Evolutionary conservation across 2,329 filamentous ascomycete genomes (phyloP), one percentile per base, ranked within the genome.

Genomic region (Nigrograna mackinnonii): DNA sequence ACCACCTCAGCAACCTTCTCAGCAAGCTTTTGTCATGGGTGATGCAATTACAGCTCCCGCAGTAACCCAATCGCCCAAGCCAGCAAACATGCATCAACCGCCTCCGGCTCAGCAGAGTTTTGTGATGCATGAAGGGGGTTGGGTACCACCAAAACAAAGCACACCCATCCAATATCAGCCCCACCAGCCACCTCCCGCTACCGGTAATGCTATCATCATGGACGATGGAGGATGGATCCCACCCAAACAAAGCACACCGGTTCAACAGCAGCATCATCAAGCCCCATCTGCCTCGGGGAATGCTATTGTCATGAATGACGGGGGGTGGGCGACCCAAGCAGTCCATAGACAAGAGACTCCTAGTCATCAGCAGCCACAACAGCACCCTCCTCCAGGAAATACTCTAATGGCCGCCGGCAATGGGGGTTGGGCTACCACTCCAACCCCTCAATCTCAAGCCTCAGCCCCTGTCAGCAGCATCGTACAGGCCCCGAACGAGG

Each of bases 101-200:
- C 37, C 50, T 21, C 44, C 47, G 18, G 34, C 48, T 6, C 53
- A 49, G n/a, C 51, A 58, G 16, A 45, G 42, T 16, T 55, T 60
- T 32, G 55, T 52, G 4, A 55, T 61, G 54, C 50, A 49, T 17
- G 56, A 58, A 31, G 57, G 49, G 14, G 42, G 50, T 3, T 57
- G 50, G 52, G 41, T 40, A n/a, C 41, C 46, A 22, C 46, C 47
- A 13, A 49, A 51, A 32, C 48, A 50, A 28, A 36, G 47, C 9
- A 52, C 57, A 18, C 53, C 52, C 11, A 35, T 44, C 13, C 43
- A 57, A 31, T 37, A 50, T 17, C 49, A 54, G 22, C 22, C 41
- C n/a, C 43, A 48, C 18, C 40, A 19, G 12, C 31, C 28, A n/a
- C 37, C 37, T 7, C 34, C 16, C 6, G 31, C 31, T 34, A n/a